phyloP scores from a whole-genome alignment of 495 filamentous ascomycete species.

The Annulohypoxylon nitens region DNA sequence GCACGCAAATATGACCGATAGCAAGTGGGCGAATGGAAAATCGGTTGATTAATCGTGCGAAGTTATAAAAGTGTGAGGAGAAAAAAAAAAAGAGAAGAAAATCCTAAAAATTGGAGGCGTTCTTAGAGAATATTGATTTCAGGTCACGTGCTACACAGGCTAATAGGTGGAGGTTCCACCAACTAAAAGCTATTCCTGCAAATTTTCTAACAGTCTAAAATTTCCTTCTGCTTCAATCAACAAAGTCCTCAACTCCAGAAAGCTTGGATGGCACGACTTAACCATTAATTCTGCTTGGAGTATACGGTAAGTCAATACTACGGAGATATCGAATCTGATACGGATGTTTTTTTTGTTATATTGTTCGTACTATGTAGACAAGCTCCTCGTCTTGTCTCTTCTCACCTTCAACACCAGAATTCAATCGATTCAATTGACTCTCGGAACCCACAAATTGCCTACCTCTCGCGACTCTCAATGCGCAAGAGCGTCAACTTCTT shows the following conservation, averaged over 20 bases:
- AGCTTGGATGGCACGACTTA: background rate
- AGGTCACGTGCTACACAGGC: constrained; percentile 23
- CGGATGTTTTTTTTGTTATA: background rate
- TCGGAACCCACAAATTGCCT: constrained; percentile 68
- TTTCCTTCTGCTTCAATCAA: constrained; percentile 1
- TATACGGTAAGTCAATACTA: background rate
- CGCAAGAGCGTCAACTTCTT: constrained; percentile 65
- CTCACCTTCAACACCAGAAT: constrained; percentile 16
- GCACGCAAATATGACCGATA: constrained; percentile 67
- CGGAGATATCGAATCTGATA: background rate
- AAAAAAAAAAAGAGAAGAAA: constrained; percentile 13
- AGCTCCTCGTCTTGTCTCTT: constrained; percentile 19
- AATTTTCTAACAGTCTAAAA: background rate
- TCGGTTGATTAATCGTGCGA: constrained; percentile 67
- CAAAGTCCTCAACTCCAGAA: background rate
- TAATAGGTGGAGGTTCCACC: constrained; percentile 11
- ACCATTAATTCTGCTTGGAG: background rate
- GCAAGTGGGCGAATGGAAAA: constrained; percentile 57
- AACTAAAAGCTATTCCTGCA: constrained; percentile 42
- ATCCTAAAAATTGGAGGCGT: background rate
- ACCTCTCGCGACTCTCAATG: constrained; percentile 65
- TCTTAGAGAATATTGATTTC: constrained; percentile 2
- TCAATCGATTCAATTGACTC: background rate
- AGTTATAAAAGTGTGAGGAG: constrained; percentile 55
- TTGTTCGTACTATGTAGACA: constrained; percentile 5